These are phyloP conservation scores for Neurospora sp. DNA, from an alignment of 495 filamentous ascomycete genomes.

Conservation along the genomic window DNA sequence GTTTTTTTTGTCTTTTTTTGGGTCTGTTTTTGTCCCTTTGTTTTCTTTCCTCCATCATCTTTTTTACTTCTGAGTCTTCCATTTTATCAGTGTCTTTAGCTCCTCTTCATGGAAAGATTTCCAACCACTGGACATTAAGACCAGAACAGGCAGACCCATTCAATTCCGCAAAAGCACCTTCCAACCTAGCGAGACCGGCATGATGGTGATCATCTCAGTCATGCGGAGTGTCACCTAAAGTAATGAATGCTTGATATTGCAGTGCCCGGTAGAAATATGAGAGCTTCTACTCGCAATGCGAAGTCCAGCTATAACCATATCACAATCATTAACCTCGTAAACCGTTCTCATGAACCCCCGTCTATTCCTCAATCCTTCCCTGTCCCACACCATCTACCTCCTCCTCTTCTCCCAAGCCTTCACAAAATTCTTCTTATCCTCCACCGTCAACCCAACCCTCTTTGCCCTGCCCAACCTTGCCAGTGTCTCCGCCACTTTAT, in stretches of 20 bases:
- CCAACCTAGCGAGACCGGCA: too few relatives aligned
- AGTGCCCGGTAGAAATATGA: background rate
- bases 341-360: background rate
- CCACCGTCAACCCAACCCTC: slow-evolving; percentile 70
- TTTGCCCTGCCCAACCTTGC: slow-evolving; percentile 88
- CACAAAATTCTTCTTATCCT: slow-evolving; percentile 77
- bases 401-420: slow-evolving; percentile 38
- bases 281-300: background rate
- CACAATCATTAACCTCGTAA: background rate
- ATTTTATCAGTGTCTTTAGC: too few relatives aligned
- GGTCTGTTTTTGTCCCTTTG: slow-evolving; percentile 7
- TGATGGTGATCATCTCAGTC: too few relatives aligned
- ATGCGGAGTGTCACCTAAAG: too few relatives aligned
- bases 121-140: too few relatives aligned
- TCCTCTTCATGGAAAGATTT: too few relatives aligned
- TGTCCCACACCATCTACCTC: slow-evolving; percentile 7
- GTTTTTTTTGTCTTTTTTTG: background rate
- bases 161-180: too few relatives aligned
- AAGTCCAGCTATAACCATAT: background rate
- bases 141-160: too few relatives aligned
- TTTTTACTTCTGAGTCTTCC: too few relatives aligned
- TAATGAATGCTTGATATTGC: background rate
- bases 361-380: background rate
- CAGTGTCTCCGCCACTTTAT: slow-evolving; percentile 71
- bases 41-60: background rate